Evolutionary conservation across 2,329 filamentous ascomycete species (phyloP).

Genomic region (Rhynchosporium secalis): DNA sequence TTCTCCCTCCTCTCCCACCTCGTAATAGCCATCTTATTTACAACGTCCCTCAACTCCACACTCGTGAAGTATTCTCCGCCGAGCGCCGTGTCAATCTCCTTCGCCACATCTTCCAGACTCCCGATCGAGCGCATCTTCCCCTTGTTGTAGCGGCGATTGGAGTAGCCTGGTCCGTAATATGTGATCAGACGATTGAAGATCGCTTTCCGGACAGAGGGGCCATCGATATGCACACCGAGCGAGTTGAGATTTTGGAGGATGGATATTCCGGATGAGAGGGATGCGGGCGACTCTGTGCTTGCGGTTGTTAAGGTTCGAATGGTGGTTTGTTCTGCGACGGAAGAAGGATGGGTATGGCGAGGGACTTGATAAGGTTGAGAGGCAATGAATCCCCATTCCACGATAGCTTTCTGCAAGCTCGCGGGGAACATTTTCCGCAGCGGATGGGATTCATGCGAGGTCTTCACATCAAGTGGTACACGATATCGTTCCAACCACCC

Average conservation of each 20-base stretch:
- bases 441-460: slow-evolving; percentile 36
- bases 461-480: slow-evolving; percentile 23
- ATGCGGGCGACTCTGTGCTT: too few relatives aligned
- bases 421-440: slow-evolving; percentile 46
- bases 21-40: neutral
- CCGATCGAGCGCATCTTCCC: slow-evolving; percentile 20
- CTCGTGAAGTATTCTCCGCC: slow-evolving; percentile 22
- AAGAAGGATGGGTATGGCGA: neutral
- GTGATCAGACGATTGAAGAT: slow-evolving; percentile 34
- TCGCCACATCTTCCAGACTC: slow-evolving; percentile 16
- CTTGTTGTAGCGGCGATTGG: slow-evolving; percentile 28
- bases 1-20: neutral
- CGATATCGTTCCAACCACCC: slow-evolving; percentile 14
- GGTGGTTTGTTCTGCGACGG: slow-evolving; percentile 9
- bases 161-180: slow-evolving; percentile 34
- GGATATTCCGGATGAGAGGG: slow-evolving; percentile 32
- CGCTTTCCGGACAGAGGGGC: slow-evolving; percentile 25
- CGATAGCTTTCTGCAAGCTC: slow-evolving; percentile 47
- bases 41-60: slow-evolving; percentile 7
- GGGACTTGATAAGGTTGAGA: slow-evolving; percentile 12
- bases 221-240: slow-evolving; percentile 25
- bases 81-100: slow-evolving; percentile 30
- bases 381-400: slow-evolving; percentile 50
- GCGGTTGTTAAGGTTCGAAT: too few relatives aligned
- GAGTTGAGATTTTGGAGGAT: slow-evolving; percentile 32